Base-by-base conservation (phyloP, 345 rosid genomes). In the Nasturtium officinale region DNA sequence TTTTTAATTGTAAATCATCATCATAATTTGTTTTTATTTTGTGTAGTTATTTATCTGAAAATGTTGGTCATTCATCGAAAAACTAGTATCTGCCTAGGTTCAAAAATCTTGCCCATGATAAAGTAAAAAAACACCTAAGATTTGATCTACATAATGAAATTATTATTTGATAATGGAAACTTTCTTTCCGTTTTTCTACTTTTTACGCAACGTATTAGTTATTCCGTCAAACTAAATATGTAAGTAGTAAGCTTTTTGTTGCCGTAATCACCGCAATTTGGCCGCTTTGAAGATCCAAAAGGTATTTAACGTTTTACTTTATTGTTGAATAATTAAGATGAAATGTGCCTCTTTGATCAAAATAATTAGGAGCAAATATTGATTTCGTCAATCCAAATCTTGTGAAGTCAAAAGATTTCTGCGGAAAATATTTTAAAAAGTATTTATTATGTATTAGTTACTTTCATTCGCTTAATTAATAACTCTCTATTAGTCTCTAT, bases 211-310 rank as follows among this genome's bases (percentile, higher is more conserved):
- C 29, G 38, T 50, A 48, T 33, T 65, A 28, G 16, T 43, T 50
- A 50, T 28, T 46, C 65, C 65, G 66, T 45, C 58, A 55, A 54
- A 58, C 28, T 29, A 37, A 18, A 20, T 23, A 23, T 2, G n/a
- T 17, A 7, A 18, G 23, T 23, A 65, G 75, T 60, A 59, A 29
- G 54, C 72, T 45, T 30, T 58, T 50, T 59, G 4, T 38, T 57
- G 74, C 74, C 79, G 64, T 68, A 47, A 75, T 75, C 69, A 75
- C 74, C 73, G 78, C 73, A 67, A 3, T 68, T 60, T 61, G 6
- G 57, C 73, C 32, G 68, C 56, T 75, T 68, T 60, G 37, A 52
- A 60, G 33, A 48, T 52, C 69, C 69, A 75, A 75, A 75, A 68
- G 69, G 69, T 51, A 29, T 45, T 57, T 28, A 51, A 45, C 47